Percentiles rank a stretch among this genome's conserved stretches.
These are phyloP conservation scores for Venturia effusa DNA, from an alignment of 2,329 filamentous ascomycete genomes.

Conservation along the genomic window DNA sequence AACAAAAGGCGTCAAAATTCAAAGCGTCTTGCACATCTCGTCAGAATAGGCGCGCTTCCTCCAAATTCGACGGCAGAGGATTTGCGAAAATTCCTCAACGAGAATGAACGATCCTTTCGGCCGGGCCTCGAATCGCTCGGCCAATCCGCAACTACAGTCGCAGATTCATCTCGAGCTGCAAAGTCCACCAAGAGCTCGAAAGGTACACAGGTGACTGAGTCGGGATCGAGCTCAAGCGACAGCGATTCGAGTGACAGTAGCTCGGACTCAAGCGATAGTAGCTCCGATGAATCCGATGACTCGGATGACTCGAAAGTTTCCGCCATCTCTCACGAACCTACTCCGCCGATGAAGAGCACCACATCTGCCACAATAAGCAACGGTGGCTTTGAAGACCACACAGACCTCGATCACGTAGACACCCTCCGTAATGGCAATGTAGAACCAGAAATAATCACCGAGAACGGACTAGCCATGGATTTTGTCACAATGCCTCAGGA, in stretches of 20 bases:
- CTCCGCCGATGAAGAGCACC: neutral
- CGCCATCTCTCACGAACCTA: neutral
- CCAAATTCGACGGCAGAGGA: slow-evolving; percentile 40
- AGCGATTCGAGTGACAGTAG: neutral
- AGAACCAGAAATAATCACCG: neutral
- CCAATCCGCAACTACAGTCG: neutral
- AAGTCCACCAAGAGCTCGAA: neutral
- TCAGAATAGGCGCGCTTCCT: slow-evolving; percentile 42
- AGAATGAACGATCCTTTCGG: neutral
- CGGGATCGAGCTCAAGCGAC: neutral
- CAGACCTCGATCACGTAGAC: neutral
- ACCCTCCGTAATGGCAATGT: neutral
- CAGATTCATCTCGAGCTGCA: neutral
- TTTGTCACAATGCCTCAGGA: neutral
- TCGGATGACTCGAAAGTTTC: neutral
- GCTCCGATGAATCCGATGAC: neutral
- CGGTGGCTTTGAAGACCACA: neutral
- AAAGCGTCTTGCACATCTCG: slow-evolving; percentile 40
- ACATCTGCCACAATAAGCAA: neutral
- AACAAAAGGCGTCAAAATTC: slow-evolving; percentile 44
- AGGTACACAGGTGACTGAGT: neutral
- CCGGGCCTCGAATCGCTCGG: neutral
- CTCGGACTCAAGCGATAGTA: neutral
- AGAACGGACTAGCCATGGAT: neutral
- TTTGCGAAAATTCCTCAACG: slow-evolving; percentile 20